phyloP scores from a whole-genome alignment of 148 eudicot genomes.

The Salicornia ramosissima region DNA sequence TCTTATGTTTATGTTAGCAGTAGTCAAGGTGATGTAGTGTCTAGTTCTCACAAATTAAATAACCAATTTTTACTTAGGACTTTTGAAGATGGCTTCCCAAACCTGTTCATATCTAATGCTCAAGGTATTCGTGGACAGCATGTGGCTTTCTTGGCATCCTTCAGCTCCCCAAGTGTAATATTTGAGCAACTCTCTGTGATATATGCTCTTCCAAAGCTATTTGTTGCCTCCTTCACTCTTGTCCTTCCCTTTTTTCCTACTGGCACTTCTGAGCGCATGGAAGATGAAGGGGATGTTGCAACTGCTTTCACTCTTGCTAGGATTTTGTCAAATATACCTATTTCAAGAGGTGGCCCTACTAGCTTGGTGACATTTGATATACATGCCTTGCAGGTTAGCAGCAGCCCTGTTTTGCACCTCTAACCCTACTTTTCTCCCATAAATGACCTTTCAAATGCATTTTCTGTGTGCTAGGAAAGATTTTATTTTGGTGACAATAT shows the following conservation, averaged over 20 bases:
- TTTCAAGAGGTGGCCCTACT: conserved; percentile 92
- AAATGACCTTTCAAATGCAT: conserved; percentile 9
- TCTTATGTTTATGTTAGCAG: background rate
- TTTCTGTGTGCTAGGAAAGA: conserved; percentile 57
- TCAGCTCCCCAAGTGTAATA: conserved; percentile 86
- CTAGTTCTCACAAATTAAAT: conserved; percentile 7
- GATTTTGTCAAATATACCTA: conserved; percentile 78
- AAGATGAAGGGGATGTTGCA: conserved; percentile 98
- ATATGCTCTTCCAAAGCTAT: conserved; percentile 88
- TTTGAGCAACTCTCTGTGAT: conserved; percentile 94
- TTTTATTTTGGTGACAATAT: conserved; percentile 95
- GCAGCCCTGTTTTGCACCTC: background rate
- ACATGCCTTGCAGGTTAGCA: conserved; percentile 92
- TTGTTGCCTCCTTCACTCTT: conserved; percentile 87
- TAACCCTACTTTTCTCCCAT: background rate
- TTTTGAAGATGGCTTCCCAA: conserved; percentile 97
- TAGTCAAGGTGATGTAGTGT: background rate
- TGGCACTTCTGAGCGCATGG: conserved; percentile 97
- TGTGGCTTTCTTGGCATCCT: conserved; percentile 94
- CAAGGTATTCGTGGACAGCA: conserved; percentile 95
- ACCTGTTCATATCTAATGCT: conserved; percentile 86
- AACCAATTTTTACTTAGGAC: conserved; percentile 44
- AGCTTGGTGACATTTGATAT: conserved; percentile 89
- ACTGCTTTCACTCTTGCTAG: conserved; percentile 96
- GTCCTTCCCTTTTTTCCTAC: conserved; percentile 99